Base-by-base conservation (phyloP, 139 green algal genomes). In the Klebsormidium nitens region DNA sequence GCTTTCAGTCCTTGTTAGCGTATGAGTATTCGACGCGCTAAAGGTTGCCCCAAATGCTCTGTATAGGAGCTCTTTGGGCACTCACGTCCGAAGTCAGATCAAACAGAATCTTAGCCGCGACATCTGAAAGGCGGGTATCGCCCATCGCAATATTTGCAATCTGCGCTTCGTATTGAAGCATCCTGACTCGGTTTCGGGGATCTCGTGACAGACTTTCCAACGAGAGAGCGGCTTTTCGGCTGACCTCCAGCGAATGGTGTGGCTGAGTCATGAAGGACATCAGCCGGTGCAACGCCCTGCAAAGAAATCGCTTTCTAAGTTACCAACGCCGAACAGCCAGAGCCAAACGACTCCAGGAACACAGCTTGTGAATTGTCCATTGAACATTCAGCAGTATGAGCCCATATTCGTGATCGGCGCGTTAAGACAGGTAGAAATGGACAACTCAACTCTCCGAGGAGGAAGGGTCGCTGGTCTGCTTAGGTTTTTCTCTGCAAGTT, bases 21-120 rank as follows among this genome's bases (percentile, higher is more conserved):
- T n/a, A n/a, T n/a, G n/a, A n/a, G n/a, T n/a, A n/a, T n/a, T n/a
- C n/a, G n/a, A n/a, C n/a, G n/a, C n/a, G n/a, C n/a, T n/a, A n/a
- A n/a, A n/a, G n/a, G n/a, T n/a, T n/a, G n/a, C n/a, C 56, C 56
- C 56, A 64, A 38, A 64, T 44, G 56, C n/a, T 52, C 28, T 48
- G 23, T 19, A 64, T 64, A 23, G 56, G 23, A 64, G 19, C 23
- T 19, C 56, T 48, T 62, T 23, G 56, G 19, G n/a, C 28, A 23
- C 23, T 38, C 19, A 38, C 56, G 56, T 64, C 56, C 19, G 56
- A 62, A 52, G n/a, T 64, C 56, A 64, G 56, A 19, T 64, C 56
- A 38, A 19, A 64, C n/a, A 64, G 56, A 52, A 64, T 48, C n/a
- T 23, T 19, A 62, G 56, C 56, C 28, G n/a, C n/a, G n/a, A 48